Conservation (phyloP, 176 grass and related monocot genomes). For the Eragrostis nindensis region DNA sequence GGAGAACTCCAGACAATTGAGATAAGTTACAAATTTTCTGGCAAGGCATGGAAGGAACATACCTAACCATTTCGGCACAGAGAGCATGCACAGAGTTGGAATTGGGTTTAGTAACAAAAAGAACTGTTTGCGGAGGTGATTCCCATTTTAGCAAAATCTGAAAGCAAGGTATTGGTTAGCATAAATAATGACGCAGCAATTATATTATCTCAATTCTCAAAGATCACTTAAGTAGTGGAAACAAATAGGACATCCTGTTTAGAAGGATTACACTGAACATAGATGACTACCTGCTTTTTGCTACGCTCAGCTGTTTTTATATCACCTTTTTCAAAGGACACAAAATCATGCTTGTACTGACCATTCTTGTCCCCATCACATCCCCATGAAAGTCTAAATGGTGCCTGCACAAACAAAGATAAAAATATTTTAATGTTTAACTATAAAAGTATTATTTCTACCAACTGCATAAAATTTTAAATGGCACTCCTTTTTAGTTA, state of each 20-base stretch:
- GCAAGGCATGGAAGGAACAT: slow-evolving; percentile 42
- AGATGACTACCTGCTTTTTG: slow-evolving; percentile 76
- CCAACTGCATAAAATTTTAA: slow-evolving; percentile 15
- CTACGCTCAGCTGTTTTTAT: slow-evolving; percentile 96
- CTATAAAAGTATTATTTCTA: slow-evolving; percentile 13
- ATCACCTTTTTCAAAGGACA: slow-evolving; percentile 97
- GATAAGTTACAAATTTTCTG: not conserved
- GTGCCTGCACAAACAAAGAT: slow-evolving; percentile 53
- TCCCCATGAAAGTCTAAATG: slow-evolving; percentile 93
- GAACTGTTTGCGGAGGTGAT: slow-evolving; percentile 81
- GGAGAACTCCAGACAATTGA: slow-evolving; percentile 15
- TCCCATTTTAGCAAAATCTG: slow-evolving; percentile 99
- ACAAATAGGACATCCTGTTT: slow-evolving; percentile 20
- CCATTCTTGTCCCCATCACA: slow-evolving; percentile 90
- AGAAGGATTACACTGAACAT: slow-evolving; percentile 21
- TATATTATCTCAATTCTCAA: slow-evolving; percentile 30
- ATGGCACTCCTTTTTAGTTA: not conserved
- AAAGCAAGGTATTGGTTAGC: slow-evolving; percentile 42
- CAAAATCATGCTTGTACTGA: slow-evolving; percentile 97
- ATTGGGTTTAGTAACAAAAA: slow-evolving; percentile 97
- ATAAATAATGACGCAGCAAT: slow-evolving; percentile 30
- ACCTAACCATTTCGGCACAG: slow-evolving; percentile 85
- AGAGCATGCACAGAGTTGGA: slow-evolving; percentile 71
- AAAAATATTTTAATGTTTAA: not conserved
- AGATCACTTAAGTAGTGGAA: slow-evolving; percentile 19